These are phyloP conservation scores for Kluyveromyces dobzhanskii DNA, from an alignment of 805 yeast genomes.

Conservation along the genomic window DNA sequence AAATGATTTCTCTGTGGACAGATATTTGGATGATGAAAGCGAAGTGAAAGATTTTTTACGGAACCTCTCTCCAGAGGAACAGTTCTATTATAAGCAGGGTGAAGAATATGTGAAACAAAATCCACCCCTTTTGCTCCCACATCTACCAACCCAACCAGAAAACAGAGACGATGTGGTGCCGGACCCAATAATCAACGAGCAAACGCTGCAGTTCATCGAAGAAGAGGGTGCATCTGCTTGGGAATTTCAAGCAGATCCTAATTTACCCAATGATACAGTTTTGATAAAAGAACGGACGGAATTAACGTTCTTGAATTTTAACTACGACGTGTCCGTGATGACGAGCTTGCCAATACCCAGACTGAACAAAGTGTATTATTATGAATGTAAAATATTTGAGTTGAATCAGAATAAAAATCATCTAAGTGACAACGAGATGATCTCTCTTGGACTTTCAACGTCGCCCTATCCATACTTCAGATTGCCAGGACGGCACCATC, in stretches of 20 bases:
- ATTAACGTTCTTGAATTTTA: slow-evolving; percentile 45
- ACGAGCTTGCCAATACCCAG: slow-evolving; percentile 82
- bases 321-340: slow-evolving; percentile 57
- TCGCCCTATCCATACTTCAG: slow-evolving; percentile 91
- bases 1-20: slow-evolving; percentile 7
- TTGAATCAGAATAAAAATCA: slow-evolving; percentile 40
- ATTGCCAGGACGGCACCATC: slow-evolving; percentile 84
- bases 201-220: slow-evolving; percentile 46
- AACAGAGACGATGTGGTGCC: slow-evolving; percentile 10
- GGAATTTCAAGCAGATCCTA: slow-evolving; percentile 61
- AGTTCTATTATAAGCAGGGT: slow-evolving; percentile 33
- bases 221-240: slow-evolving; percentile 87
- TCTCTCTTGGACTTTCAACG: slow-evolving; percentile 75
- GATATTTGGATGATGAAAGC: slow-evolving; percentile 52
- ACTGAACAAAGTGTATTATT: slow-evolving; percentile 78
- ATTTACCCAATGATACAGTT: slow-evolving; percentile 47
- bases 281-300: slow-evolving; percentile 59
- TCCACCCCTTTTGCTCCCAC: slow-evolving; percentile 37
- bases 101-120: slow-evolving; percentile 30
- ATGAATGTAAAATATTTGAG: slow-evolving; percentile 78
- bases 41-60: slow-evolving; percentile 52
- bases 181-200: slow-evolving; percentile 30
- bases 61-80: slow-evolving; percentile 41
- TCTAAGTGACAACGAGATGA: slow-evolving; percentile 33
- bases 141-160: slow-evolving; percentile 18